phyloP scores from a whole-genome alignment of 169 alveolate species.

The Perkinsus olseni region DNA sequence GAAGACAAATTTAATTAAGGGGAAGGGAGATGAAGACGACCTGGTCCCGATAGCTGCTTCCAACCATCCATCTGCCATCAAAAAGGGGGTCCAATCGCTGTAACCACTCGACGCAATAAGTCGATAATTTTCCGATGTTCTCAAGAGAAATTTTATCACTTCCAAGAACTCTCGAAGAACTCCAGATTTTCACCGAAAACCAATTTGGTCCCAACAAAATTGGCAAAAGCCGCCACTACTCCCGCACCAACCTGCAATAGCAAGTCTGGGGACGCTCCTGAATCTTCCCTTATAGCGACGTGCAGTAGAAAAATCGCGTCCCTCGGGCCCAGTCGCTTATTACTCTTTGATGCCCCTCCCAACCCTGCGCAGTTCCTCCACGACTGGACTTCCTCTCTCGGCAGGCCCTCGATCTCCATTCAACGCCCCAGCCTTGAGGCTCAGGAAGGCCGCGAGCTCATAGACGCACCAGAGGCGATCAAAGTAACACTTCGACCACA shows the following conservation, averaged over 20 bases:
- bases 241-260: too few relatives aligned
- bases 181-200: too few relatives aligned
- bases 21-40: background rate
- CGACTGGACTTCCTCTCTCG: background rate
- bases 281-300: too few relatives aligned
- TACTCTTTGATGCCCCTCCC: background rate
- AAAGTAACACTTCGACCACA: background rate
- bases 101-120: too few relatives aligned
- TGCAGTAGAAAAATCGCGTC: too few relatives aligned
- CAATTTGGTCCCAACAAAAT: too few relatives aligned
- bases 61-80: background rate
- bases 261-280: too few relatives aligned
- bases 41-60: background rate
- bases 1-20: background rate
- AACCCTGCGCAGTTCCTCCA: background rate
- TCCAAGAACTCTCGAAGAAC: too few relatives aligned
- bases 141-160: too few relatives aligned
- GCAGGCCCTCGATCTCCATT: background rate
- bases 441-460: background rate
- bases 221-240: too few relatives aligned
- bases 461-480: background rate
- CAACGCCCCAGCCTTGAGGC: background rate
- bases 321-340: background rate
- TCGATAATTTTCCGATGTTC: too few relatives aligned
- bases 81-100: too few relatives aligned